Percentiles rank a stretch among this genome's conserved stretches.
phyloP scores from a whole-genome alignment of 345 rosid species.

The Pugionium cornutum region DNA sequence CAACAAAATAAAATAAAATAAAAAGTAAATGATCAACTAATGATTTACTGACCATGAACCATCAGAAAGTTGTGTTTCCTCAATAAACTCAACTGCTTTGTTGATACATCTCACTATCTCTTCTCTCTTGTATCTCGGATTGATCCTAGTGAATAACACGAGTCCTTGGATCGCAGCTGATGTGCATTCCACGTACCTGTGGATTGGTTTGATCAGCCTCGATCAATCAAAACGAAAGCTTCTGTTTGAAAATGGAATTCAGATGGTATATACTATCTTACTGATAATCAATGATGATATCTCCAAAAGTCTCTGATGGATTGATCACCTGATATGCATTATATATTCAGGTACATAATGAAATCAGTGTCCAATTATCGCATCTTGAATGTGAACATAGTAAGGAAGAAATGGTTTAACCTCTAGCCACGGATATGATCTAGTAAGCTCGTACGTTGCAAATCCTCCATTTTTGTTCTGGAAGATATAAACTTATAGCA shows the following conservation, averaged over 20 bases:
- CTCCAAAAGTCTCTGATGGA: slow-evolving; percentile 67
- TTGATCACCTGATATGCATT: slow-evolving; percentile 53
- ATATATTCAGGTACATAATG: neutral
- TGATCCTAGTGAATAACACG: slow-evolving; percentile 34
- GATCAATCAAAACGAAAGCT: neutral
- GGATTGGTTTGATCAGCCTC: neutral
- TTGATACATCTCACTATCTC: slow-evolving; percentile 48
- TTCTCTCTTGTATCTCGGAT: slow-evolving; percentile 42
- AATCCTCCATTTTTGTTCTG: slow-evolving; percentile 73
- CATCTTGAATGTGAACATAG: slow-evolving; percentile 2
- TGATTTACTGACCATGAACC: slow-evolving; percentile 62
- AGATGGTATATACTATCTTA: slow-evolving; percentile 38
- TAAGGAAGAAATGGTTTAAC: slow-evolving; percentile 23
- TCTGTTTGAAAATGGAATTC: neutral
- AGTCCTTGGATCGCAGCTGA: slow-evolving; percentile 73
- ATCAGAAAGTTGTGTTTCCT: slow-evolving; percentile 51
- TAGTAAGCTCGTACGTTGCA: slow-evolving; percentile 73
- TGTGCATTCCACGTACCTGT: slow-evolving; percentile 79
- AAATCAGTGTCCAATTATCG: neutral
- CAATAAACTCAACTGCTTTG: slow-evolving; percentile 54
- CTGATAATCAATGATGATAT: slow-evolving; percentile 69
- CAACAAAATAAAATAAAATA: neutral
- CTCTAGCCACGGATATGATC: slow-evolving; percentile 75
- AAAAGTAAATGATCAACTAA: neutral
- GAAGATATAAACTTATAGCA: neutral